Percentiles rank a stretch among this genome's conserved stretches.
Evolutionary conservation across 2,329 filamentous ascomycete genomes (phyloP).

Genomic region (Alternaria incomplexa): DNA sequence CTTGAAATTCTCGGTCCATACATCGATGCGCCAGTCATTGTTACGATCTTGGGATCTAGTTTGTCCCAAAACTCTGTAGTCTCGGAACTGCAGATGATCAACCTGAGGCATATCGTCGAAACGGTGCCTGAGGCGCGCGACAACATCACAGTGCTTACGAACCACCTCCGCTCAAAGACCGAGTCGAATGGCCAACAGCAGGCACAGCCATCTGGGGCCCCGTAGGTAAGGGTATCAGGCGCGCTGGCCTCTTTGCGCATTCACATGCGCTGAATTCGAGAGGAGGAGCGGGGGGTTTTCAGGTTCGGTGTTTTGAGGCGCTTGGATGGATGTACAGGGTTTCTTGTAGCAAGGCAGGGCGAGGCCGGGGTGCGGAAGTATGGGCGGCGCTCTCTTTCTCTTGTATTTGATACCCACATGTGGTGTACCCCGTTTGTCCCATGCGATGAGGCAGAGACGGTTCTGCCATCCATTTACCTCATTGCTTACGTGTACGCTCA

Average conservation of each 20-base stretch:
- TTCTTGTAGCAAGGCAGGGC: neutral
- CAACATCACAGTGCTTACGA: slow-evolving; percentile 52
- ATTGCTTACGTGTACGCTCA: neutral
- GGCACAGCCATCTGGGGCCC: slow-evolving; percentile 1
- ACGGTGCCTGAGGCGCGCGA: slow-evolving; percentile 69
- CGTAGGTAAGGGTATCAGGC: neutral
- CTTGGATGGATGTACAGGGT: neutral
- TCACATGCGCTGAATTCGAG: neutral
- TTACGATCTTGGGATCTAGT: slow-evolving; percentile 42
- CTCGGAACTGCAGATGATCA: slow-evolving; percentile 67
- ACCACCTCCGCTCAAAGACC: slow-evolving; percentile 26
- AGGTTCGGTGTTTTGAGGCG: slow-evolving; percentile 1
- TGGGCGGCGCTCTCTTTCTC: slow-evolving; percentile 1
- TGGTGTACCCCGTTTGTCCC: slow-evolving; percentile 5
- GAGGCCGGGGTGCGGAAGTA: neutral
- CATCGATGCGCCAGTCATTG: slow-evolving; percentile 51
- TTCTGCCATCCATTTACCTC: neutral
- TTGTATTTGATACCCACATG: slow-evolving; percentile 12
- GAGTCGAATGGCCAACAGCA: slow-evolving; percentile 10
- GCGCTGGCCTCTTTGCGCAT: neutral
- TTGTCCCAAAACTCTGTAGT: slow-evolving; percentile 42
- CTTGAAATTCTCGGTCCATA: slow-evolving; percentile 52
- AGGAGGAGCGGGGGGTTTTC: neutral
- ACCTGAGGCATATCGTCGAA: slow-evolving; percentile 72
- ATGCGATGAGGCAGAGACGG: neutral